Base-by-base conservation (phyloP, 2,329 filamentous ascomycete genomes). In the Arthrinium phaeospermum region DNA sequence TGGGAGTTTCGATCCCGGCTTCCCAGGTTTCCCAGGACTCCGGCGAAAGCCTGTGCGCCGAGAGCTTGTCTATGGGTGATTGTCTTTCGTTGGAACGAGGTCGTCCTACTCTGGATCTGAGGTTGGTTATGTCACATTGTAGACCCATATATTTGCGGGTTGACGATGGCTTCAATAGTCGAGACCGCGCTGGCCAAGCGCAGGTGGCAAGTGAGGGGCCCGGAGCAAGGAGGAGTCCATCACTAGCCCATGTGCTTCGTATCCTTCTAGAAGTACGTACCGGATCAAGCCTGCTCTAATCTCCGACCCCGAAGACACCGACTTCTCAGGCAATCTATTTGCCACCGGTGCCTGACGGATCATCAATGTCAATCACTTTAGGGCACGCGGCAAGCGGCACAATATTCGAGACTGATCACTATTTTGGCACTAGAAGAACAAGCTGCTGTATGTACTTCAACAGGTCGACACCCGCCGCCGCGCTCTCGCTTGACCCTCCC, bases 131-230 rank as follows among this genome's bases (percentile, higher is more conserved):
- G 57, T 64, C 57, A 64, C 57, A 64, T 41, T 64, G 22, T 5
- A 24, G 57, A 22, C 57, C 57, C 57, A 64, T 64, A 64, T 41
- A 41, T 64, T 64, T 64, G 57, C 57, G 57, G 57, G 34, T 41
- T 64, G 57, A 64, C 57, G 57, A 64, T 64, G 57, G 57, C 57
- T 41, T 64, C 57, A 64, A 64, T 41, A 64, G 57, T 64, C 57
- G 57, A 64, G 57, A 64, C 57, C 57, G 51, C 51, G 57, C 34
- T 64, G 57, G 57, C 57, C 22, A 41, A 37, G 57, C 57, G 57
- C 57, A 64, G 57, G 57, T 64, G 57, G 57, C 57, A 64, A 64
- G 57, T 64, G 57, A 64, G 57, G 57, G 57, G 57, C 34, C 19
- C 30, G 22, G 22, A 41, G 22, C 57, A 64, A 30, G 30, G 34